Conservation (phyloP, 371 early-diverging fungal species). For the Chytridiales sp. region DNA sequence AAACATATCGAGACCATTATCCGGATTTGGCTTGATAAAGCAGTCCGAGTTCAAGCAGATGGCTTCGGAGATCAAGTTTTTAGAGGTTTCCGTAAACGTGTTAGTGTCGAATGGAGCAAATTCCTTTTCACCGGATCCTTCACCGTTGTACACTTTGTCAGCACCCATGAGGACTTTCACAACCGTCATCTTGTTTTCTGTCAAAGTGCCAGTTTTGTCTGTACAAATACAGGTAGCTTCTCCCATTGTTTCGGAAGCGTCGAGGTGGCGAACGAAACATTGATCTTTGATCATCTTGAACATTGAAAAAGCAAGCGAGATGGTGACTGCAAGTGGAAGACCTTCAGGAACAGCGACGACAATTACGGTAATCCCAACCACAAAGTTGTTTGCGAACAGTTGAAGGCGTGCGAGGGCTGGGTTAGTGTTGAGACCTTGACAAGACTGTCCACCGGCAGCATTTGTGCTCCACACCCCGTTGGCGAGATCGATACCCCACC, state of each 20-base stretch:
- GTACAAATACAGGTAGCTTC: slow-evolving; percentile 94
- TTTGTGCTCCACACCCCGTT: too few species aligned
- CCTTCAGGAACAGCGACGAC: slow-evolving; percentile 99
- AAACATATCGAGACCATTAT: slow-evolving; percentile 50
- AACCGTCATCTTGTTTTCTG: slow-evolving; percentile 94
- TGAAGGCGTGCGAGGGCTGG: slow-evolving; percentile 30
- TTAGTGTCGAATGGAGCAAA: slow-evolving; percentile 21
- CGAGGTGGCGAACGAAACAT: slow-evolving; percentile 90
- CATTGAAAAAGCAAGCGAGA: slow-evolving; percentile 91
- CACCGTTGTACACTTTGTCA: slow-evolving; percentile 41
- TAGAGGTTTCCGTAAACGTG: slow-evolving; percentile 26
- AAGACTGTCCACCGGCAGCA: slow-evolving; percentile 65
- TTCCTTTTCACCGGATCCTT: slow-evolving; percentile 43
- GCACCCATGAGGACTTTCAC: slow-evolving; percentile 56
- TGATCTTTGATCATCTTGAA: slow-evolving; percentile 89
- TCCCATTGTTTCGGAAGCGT: slow-evolving; percentile 97
- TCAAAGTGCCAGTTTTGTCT: slow-evolving; percentile 97
- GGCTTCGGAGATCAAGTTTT: slow-evolving; percentile 37
- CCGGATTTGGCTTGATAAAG: slow-evolving; percentile 45
- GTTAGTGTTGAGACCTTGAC: slow-evolving; percentile 42
- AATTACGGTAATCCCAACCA: slow-evolving; percentile 72
- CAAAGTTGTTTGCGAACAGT: slow-evolving; percentile 43
- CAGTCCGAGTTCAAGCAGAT: slow-evolving; percentile 48
- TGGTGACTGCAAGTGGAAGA: slow-evolving; percentile 95
- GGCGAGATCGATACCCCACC: slow-evolving; percentile 69